Conservation (phyloP, 2,329 filamentous ascomycete genomes). For the Neonectria hederae region DNA sequence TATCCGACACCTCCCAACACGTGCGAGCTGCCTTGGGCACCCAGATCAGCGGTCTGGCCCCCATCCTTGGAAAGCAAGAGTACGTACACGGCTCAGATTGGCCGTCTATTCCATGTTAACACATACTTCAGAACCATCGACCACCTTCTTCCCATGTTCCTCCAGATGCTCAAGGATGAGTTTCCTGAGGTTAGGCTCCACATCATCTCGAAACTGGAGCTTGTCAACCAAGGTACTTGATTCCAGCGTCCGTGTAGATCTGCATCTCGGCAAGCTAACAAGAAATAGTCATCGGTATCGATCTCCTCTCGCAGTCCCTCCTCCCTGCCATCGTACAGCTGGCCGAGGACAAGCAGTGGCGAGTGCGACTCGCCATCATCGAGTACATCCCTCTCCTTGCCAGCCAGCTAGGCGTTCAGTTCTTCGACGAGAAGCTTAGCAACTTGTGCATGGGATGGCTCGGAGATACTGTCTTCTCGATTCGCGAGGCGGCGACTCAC, state of each 20-base stretch:
- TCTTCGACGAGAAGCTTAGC: conserved; percentile 98
- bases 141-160: conserved; percentile 97
- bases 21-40: conserved; percentile 94
- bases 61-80: conserved; percentile 98
- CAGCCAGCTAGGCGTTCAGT: conserved; percentile 93
- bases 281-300: conserved; percentile 90
- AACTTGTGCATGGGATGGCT: conserved; percentile 98
- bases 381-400: conserved; percentile 98
- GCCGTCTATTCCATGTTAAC: conserved; percentile 1
- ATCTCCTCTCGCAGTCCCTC: conserved; percentile 93
- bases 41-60: conserved; percentile 95
- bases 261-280: conserved; percentile 31
- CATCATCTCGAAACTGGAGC: conserved; percentile 99
- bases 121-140: conserved; percentile 79
- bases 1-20: conserved; percentile 95
- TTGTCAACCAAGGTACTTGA: conserved; percentile 89
- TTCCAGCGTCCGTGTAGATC: background rate
- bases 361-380: conserved; percentile 96
- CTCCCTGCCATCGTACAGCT: conserved; percentile 97
- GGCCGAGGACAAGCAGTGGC: conserved; percentile 99
- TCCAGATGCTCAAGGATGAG: conserved; percentile 99
- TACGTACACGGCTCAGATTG: conserved; percentile 56
- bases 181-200: conserved; percentile 98
- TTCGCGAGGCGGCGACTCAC: conserved; percentile 94
- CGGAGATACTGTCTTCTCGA: conserved; percentile 98